phyloP scores from a whole-genome alignment of 352 stramenopile species.

The Globisporangium recalcitrans region DNA sequence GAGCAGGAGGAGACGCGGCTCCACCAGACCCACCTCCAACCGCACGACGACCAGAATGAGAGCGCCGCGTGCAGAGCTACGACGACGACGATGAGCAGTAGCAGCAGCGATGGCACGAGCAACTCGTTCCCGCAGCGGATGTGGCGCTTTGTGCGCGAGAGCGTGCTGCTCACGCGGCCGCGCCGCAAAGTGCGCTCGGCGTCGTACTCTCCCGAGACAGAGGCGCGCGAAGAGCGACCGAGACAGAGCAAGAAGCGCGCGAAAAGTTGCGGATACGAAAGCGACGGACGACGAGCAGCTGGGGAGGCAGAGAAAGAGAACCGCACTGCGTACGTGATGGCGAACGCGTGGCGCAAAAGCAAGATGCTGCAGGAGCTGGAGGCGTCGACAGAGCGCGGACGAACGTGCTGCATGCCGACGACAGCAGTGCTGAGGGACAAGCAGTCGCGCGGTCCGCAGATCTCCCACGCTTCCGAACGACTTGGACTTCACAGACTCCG shows the following conservation, averaged over 20 bases:
- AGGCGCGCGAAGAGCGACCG: not conserved
- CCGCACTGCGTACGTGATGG: conserved; percentile 5
- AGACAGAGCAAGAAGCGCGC: conserved; percentile 14
- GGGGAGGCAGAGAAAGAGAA: not conserved
- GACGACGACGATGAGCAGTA: not conserved
- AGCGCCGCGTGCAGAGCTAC: not conserved
- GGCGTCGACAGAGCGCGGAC: conserved; percentile 11
- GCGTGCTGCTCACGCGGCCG: not conserved
- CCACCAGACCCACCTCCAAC: conserved; percentile 2
- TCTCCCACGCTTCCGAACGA: not conserved
- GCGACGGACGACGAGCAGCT: not conserved
- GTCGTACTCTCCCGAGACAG: conserved; percentile 9
- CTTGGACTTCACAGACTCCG: conserved; percentile 12
- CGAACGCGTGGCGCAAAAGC: conserved; percentile 33
- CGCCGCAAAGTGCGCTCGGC: conserved; percentile 14
- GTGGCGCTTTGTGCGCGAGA: conserved; percentile 14
- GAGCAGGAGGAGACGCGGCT: conserved; percentile 8
- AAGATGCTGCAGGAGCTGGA: conserved; percentile 40
- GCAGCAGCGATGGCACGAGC: not conserved
- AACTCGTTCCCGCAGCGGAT: conserved; percentile 12
- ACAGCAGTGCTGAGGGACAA: conserved; percentile 13
- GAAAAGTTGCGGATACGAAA: conserved; percentile 8
- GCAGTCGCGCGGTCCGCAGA: conserved; percentile 9
- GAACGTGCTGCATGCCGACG: not conserved
- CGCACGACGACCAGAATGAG: not conserved